Evolutionary conservation across 495 filamentous ascomycete genomes (phyloP).

Genomic region (Apiosordaria backusii): DNA sequence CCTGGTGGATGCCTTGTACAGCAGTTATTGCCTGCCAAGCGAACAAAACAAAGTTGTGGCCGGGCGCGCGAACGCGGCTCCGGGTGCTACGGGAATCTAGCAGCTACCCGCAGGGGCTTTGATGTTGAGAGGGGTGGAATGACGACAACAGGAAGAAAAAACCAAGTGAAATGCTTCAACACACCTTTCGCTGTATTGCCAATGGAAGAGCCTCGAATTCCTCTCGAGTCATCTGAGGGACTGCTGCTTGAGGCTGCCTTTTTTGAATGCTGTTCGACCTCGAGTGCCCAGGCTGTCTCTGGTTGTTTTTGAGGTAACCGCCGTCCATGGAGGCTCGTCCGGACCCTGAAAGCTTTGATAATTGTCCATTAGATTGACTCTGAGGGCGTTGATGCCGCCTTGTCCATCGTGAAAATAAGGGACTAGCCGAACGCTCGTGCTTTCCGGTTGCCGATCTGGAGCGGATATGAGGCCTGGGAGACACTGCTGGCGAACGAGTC

Average conservation of each 20-base stretch:
- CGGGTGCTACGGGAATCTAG: not conserved
- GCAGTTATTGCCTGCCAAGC: conserved; percentile 15
- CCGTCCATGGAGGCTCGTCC: not conserved
- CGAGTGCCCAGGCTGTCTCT: conserved; percentile 23
- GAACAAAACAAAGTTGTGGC: conserved; percentile 5
- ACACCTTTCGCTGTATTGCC: conserved; percentile 55
- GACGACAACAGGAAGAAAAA: conserved; percentile 12
- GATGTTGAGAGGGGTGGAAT: not conserved
- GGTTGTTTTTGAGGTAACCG: conserved; percentile 14
- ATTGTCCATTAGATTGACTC: conserved; percentile 14
- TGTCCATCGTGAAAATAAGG: conserved; percentile 30
- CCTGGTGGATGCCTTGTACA: conserved; percentile 1
- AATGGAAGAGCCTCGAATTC: conserved; percentile 53
- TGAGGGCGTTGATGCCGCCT: conserved; percentile 28
- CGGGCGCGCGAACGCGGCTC: not conserved
- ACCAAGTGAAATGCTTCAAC: conserved; percentile 23
- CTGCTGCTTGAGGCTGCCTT: conserved; percentile 23
- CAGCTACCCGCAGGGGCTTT: conserved; percentile 2
- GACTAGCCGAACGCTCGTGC: conserved; percentile 25
- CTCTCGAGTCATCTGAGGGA: conserved; percentile 36
- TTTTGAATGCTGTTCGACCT: conserved; percentile 27
- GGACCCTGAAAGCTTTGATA: conserved; percentile 3
- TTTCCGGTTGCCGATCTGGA: conserved; percentile 11
- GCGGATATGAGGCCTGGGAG: not conserved
- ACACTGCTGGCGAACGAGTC: not conserved